These are phyloP conservation scores for Hibiscus mutabilis DNA, from an alignment of 345 rosid species.

Conservation along the genomic window DNA sequence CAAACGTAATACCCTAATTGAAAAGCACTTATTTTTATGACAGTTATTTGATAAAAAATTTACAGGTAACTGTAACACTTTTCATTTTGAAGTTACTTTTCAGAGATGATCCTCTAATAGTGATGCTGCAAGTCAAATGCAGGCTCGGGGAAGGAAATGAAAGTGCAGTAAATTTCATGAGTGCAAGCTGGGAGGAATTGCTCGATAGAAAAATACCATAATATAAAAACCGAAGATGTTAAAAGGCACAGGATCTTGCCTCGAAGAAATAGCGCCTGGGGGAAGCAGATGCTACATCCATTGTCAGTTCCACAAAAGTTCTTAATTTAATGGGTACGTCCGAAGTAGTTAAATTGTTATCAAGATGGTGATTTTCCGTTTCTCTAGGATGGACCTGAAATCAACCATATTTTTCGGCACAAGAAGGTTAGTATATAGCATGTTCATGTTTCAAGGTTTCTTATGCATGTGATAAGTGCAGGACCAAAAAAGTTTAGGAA, in stretches of 20 bases:
- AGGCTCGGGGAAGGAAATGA: background rate
- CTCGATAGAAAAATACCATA: background rate
- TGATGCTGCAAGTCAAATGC: background rate
- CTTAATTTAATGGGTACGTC: constrained; percentile 51
- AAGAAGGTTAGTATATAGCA: constrained; percentile 1
- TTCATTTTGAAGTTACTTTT: background rate
- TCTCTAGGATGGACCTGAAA: constrained; percentile 57
- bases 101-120: background rate
- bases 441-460: background rate
- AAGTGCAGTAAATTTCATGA: background rate
- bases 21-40: background rate
- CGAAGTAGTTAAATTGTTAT: constrained; percentile 18
- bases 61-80: background rate
- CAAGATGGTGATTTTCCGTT: constrained; percentile 23
- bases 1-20: background rate
- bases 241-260: constrained; percentile 46
- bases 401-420: constrained; percentile 9
- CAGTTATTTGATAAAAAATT: too few relatives aligned
- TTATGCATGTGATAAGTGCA: background rate
- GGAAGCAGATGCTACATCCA: constrained; percentile 94
- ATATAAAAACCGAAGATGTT: background rate
- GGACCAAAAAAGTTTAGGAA: background rate
- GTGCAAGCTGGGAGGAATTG: background rate
- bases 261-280: constrained; percentile 90
- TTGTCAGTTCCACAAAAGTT: constrained; percentile 71